Evolutionary conservation across 2,329 filamentous ascomycete species (phyloP).

Genomic region (Colletotrichum tropicale): DNA sequence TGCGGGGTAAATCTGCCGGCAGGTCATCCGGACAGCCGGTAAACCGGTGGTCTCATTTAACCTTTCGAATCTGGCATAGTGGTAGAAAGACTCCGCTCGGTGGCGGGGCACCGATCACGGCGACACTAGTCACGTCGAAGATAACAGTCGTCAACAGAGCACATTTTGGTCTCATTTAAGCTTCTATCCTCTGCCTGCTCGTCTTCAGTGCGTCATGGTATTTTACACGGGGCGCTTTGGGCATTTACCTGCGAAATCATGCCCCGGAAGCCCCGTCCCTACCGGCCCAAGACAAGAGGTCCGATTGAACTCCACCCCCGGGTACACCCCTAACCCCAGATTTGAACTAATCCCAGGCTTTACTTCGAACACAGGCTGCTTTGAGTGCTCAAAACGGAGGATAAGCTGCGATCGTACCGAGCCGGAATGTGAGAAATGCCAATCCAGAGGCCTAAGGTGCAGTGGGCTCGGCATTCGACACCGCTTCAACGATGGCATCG

Average conservation of each 20-base stretch:
- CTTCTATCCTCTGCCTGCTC: background rate
- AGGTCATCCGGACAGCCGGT: background rate
- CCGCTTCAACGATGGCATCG: constrained; percentile 3
- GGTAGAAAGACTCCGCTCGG: background rate
- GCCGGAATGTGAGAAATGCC: constrained; percentile 20
- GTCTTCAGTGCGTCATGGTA: background rate
- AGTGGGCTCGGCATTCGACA: constrained; percentile 16
- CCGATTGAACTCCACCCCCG: background rate
- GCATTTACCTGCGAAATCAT: background rate
- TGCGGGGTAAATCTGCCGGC: background rate
- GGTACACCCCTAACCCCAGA: background rate
- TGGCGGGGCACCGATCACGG: background rate
- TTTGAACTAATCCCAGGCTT: background rate
- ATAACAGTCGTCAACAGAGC: background rate
- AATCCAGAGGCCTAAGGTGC: constrained; percentile 14
- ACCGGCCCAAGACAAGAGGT: background rate
- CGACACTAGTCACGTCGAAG: background rate
- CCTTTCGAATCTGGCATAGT: background rate
- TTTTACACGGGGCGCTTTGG: background rate
- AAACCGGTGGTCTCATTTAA: background rate
- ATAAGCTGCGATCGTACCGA: constrained; percentile 21
- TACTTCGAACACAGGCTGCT: constrained; percentile 9
- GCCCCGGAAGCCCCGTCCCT: background rate
- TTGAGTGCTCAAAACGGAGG: constrained; percentile 20
- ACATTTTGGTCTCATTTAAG: background rate